Evolutionary conservation across 139 green algal genomes (phyloP), one percentile per base, ranked within the genome.

Genomic region (Picochlorum sp.): DNA sequence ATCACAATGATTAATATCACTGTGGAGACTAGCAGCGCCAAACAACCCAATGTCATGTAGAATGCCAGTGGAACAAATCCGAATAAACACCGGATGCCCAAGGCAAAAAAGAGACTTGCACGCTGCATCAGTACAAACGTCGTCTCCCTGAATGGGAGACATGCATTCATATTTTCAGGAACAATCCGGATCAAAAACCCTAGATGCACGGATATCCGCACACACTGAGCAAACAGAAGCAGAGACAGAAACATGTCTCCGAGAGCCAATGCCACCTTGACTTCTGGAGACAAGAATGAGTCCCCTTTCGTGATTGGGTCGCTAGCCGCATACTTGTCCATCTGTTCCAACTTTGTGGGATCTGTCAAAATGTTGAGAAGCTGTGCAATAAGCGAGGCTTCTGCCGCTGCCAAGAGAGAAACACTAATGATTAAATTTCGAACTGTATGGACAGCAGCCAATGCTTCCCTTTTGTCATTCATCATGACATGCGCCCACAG

Each of bases 331-430:
- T 45, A 63, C 20, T 28, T 58, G 2, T 23, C 61, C 15, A 67
- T 55, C 1, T 57, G 31, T 5, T 15, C 61, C 28, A 67, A 16
- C 6, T 24, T 21, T 0, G 4, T 24, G 0, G 61, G 61, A 34
- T 67, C 61, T 30, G 61, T 67, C n/a, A 67, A 14, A 15, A 67
- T 58, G 7, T 67, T 63, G 28, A 67, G 31, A 18, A 67, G 26
- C 28, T 30, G 10, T 24, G 28, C 41, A 67, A 56, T 56, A 15
- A 67, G 61, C 28, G 61, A 10, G 1, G 61, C 61, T 21, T 61
- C 0, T 21, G 28, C 30, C 16, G 61, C 61, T 9, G 61, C 41
- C 37, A 67, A 18, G 10, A 67, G 41, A 45, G 61, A 63, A 41
- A 67, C 61, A n/a, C 28, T 37, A 9, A 56, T 67, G 10, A 67